Percentiles rank a stretch among this genome's conserved stretches.
Conservation (phyloP, 2,329 filamentous ascomycete species). For the Xylariales sp. region DNA sequence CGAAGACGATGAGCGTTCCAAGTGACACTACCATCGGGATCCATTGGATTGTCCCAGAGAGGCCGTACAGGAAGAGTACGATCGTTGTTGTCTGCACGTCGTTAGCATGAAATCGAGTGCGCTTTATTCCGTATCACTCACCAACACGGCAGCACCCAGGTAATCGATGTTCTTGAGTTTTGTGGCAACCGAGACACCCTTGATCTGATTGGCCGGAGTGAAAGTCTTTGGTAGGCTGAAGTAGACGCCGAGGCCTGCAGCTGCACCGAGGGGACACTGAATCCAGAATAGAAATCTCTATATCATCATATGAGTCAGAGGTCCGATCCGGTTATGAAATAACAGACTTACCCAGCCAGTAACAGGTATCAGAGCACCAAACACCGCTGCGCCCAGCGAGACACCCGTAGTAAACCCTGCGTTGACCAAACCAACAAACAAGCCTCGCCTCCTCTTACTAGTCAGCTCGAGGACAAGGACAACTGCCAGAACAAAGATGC, state of each 20-base stretch:
- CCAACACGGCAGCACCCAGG: conserved; percentile 62
- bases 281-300: conserved; percentile 69
- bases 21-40: conserved; percentile 58
- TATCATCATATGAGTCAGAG: conserved; percentile 5
- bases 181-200: conserved; percentile 35
- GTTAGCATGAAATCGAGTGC: conserved; percentile 8
- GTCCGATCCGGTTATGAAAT: no score
- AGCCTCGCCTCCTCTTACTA: conserved; percentile 59
- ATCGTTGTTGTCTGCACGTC: conserved; percentile 53
- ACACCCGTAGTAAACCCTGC: conserved; percentile 68
- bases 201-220: conserved; percentile 28
- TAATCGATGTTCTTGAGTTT: conserved; percentile 71
- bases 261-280: conserved; percentile 60
- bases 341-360: conserved; percentile 69
- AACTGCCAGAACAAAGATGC: conserved; percentile 67
- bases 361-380: conserved; percentile 56
- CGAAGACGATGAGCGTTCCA: conserved; percentile 45
- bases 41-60: conserved; percentile 58
- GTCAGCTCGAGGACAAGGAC: conserved; percentile 75
- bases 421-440: conserved; percentile 72
- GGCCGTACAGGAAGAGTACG: conserved; percentile 66
- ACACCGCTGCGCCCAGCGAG: conserved; percentile 65
- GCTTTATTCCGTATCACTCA: conserved; percentile 30
- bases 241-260: conserved; percentile 58
- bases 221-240: conserved; percentile 56